Conservation (phyloP, 2,329 filamentous ascomycete species). For the Neoarthrinium moseri region DNA sequence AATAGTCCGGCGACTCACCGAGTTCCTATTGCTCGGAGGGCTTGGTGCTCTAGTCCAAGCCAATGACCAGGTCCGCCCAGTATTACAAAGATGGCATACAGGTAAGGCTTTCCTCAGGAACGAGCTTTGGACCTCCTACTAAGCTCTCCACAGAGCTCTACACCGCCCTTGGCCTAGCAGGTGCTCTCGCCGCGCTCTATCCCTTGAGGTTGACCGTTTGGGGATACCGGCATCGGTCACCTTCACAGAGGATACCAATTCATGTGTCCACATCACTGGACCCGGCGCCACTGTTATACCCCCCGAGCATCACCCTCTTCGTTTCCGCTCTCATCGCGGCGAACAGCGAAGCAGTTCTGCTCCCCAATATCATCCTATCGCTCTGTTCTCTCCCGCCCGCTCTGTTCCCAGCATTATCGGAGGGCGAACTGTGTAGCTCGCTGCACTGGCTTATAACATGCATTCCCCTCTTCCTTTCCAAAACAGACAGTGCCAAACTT, state of each 20-base stretch:
- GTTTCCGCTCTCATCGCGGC: slow-evolving; percentile 73
- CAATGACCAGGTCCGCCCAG: slow-evolving; percentile 44
- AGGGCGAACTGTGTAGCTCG: slow-evolving; percentile 57
- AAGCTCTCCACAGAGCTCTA: slow-evolving; percentile 38
- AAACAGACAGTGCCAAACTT: slow-evolving; percentile 20
- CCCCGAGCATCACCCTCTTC: slow-evolving; percentile 71
- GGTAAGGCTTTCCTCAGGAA: slow-evolving; percentile 37
- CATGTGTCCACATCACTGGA: slow-evolving; percentile 77
- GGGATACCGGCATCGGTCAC: slow-evolving; percentile 38
- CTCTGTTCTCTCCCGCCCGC: slow-evolving; percentile 73
- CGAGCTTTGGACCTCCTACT: slow-evolving; percentile 11
- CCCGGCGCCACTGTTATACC: slow-evolving; percentile 87
- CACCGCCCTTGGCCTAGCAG: slow-evolving; percentile 31
- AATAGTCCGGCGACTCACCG: slow-evolving; percentile 49
- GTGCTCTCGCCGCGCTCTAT: slow-evolving; percentile 49
- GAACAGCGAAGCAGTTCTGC: slow-evolving; percentile 58
- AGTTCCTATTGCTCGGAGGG: slow-evolving; percentile 49
- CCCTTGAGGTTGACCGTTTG: slow-evolving; percentile 57
- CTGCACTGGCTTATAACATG: slow-evolving; percentile 80
- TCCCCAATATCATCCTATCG: slow-evolving; percentile 80
- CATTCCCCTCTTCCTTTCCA: slow-evolving; percentile 60
- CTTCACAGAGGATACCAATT: slow-evolving; percentile 40
- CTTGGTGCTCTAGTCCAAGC: slow-evolving; percentile 47
- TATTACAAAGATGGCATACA: slow-evolving; percentile 45
- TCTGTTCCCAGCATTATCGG: slow-evolving; percentile 65